These are phyloP conservation scores for Myriosclerotinia duriaeana DNA, from an alignment of 2,329 filamentous ascomycete genomes.

Conservation along the genomic window DNA sequence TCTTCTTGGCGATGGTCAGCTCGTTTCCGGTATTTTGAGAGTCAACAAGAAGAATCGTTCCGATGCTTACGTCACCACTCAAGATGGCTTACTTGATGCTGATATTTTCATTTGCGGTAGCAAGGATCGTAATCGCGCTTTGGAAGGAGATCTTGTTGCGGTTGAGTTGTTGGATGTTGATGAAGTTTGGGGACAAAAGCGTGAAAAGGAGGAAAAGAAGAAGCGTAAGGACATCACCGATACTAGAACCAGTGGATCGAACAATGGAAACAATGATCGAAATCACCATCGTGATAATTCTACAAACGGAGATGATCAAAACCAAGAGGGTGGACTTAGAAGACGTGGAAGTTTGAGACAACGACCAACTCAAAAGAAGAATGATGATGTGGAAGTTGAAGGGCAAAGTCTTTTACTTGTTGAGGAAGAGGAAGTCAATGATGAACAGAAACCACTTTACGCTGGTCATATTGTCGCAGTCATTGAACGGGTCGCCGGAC, in stretches of 20 bases:
- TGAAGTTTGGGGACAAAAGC: constrained; percentile 98
- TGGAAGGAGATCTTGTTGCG: constrained; percentile 94
- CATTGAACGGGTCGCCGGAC: constrained; percentile 91
- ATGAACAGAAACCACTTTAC: constrained; percentile 96
- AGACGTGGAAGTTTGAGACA: constrained; percentile 93
- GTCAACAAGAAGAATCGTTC: constrained; percentile 99
- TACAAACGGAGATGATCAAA: constrained; percentile 60
- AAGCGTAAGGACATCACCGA: constrained; percentile 99
- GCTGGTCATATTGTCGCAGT: constrained; percentile 97
- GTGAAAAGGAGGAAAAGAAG: constrained; percentile 99
- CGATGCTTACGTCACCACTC: constrained; percentile 94
- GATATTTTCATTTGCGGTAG: constrained; percentile 99
- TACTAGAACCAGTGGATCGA: constrained; percentile 74
- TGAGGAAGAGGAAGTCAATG: constrained; percentile 97
- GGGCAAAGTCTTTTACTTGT: constrained; percentile 95
- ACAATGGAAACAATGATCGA: constrained; percentile 66
- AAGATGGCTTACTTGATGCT: constrained; percentile 82
- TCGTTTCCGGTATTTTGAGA: constrained; percentile 92
- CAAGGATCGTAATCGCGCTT: constrained; percentile 95
- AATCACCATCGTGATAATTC: constrained; percentile 53
- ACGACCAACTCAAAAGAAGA: constrained; percentile 98
- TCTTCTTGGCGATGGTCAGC: constrained; percentile 83
- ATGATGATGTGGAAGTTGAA: constrained; percentile 98
- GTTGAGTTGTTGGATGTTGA: constrained; percentile 96
- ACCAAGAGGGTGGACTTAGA: constrained; percentile 71